Evolutionary conservation across 306 rosid species (phyloP).

Genomic region (Corylus heterophylla): DNA sequence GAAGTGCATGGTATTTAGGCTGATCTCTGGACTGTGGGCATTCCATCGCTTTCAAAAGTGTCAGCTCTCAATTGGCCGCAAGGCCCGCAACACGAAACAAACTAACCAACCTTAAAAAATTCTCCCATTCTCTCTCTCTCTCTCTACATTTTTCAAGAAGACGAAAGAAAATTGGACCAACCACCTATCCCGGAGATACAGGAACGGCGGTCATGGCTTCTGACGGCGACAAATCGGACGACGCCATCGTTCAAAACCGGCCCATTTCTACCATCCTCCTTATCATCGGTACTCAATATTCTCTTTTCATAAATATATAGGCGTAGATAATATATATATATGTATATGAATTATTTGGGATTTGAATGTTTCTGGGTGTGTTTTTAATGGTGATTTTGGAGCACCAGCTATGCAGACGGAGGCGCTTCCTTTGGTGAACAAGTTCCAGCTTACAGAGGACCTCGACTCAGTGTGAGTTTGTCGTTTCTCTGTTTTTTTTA

Average conservation of each 20-base stretch:
- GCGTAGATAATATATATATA: background rate
- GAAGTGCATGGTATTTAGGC: too few species aligned
- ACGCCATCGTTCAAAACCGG: conserved; percentile 41
- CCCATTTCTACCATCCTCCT: conserved; percentile 68
- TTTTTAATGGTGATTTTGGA: conserved; percentile 12
- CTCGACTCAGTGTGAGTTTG: conserved; percentile 56
- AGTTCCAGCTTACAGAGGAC: conserved; percentile 67
- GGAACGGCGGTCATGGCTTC: conserved; percentile 37
- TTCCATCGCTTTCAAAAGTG: background rate
- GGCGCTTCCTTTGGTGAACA: conserved; percentile 84
- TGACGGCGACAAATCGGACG: conserved; percentile 45
- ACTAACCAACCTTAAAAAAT: background rate
- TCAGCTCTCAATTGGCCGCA: background rate
- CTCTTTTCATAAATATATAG: background rate
- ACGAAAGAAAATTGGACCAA: background rate
- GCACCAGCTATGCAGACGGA: conserved; percentile 92
- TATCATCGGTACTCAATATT: conserved; percentile 52
- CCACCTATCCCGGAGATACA: background rate
- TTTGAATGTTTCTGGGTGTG: conserved; percentile 5
- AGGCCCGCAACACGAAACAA: too few species aligned
- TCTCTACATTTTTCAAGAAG: background rate
- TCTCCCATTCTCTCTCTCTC: background rate
- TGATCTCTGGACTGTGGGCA: too few species aligned
- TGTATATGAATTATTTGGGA: background rate
- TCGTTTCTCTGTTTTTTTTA: background rate